Evolutionary conservation across 352 stramenopile genomes (phyloP), one percentile per base, ranked within the genome.

Genomic region (Phytophthora capsici): DNA sequence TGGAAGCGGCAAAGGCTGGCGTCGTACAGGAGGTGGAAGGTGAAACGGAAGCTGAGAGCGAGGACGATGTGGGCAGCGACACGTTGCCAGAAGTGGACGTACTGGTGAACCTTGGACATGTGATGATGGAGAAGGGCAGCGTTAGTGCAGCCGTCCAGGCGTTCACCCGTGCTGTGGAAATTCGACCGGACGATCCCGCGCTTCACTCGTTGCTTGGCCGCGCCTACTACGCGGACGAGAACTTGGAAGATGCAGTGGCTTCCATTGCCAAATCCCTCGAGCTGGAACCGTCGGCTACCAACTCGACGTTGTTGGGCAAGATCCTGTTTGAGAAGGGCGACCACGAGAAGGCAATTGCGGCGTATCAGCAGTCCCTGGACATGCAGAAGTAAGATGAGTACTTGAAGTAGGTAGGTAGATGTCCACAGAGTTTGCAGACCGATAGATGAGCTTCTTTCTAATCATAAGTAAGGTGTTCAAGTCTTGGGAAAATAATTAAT

Each of bases 261-360:
- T 78, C 84, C 48, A 85, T 95, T 34, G 59, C 78, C 7, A 75
- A 67, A 52, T 93, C 88, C 34, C 53, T 95, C 7, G 75, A 87
- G 22, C 63, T 94, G 23, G 86, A 94, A 67, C 75, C 85, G 40
- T 89, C 81, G n/a, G 88, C 86, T 3, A 89, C 86, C 6, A 93
- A 94, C 66, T 94, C 78, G 61, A 95, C 88, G 34, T 61, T 95
- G 53, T 63, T 94, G 36, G 88, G 88, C 49, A 94, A 95, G 69
- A 93, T 95, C 47, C 66, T 94, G 25, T 95, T 94, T 49, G 88
- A 95, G 54, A 94, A 93, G 58, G 88, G 88, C 9, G 88, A 95
- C 71, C 84, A 93, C 61, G 86, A 95, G 66, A 89, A 89, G 45
- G 88, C 88, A 47, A 94, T 95, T 51, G 78, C 84, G 46, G 88